phyloP scores from a whole-genome alignment of 2,329 filamentous ascomycete genomes.

The Paraconiothyrium sp. region DNA sequence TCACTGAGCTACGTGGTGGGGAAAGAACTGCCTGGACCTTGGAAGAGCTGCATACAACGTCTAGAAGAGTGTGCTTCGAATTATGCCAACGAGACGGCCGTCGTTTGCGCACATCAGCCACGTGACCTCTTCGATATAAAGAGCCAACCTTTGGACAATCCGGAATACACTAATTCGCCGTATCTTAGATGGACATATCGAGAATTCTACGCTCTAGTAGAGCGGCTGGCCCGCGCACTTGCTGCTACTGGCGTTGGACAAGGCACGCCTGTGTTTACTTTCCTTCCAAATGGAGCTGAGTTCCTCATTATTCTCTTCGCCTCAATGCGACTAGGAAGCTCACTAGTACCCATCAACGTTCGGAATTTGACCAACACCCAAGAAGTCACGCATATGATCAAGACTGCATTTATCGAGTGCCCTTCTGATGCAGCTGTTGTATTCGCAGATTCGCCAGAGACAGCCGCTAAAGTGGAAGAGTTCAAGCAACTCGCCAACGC shows the following conservation, averaged over 20 bases:
- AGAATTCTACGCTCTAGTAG: background rate
- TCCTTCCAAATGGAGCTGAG: background rate
- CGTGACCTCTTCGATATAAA: background rate
- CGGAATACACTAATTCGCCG: background rate
- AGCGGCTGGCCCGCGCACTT: background rate
- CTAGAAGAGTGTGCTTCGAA: background rate
- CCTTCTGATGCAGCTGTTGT: background rate
- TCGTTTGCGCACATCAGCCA: background rate
- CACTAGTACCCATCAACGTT: background rate
- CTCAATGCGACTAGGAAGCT: background rate
- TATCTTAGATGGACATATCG: conserved; percentile 1
- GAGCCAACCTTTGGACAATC: background rate
- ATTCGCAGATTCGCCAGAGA: background rate
- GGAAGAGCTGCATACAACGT: background rate
- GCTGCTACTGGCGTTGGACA: background rate
- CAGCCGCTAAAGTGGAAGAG: background rate
- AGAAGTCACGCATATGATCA: background rate
- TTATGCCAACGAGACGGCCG: background rate
- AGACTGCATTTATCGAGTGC: background rate
- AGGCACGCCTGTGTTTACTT: background rate
- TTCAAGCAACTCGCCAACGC: background rate
- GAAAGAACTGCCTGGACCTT: background rate
- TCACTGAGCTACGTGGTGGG: background rate
- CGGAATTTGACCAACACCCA: background rate
- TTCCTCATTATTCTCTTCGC: background rate